Conservation (phyloP, 306 rosid genomes). For the Potentilla sterilis region DNA sequence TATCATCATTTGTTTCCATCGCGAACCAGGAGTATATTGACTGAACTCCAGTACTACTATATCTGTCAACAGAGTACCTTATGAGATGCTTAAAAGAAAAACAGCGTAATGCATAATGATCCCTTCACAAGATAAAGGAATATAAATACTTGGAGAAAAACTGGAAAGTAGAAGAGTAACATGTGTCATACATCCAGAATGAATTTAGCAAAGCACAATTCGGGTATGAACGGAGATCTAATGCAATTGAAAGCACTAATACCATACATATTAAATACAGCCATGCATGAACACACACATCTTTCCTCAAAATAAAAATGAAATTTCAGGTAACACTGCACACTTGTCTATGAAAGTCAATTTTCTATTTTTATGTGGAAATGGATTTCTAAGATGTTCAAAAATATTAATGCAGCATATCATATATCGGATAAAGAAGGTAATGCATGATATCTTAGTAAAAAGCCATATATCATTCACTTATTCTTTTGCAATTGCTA, state of each 20-base stretch:
- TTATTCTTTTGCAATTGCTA: not conserved
- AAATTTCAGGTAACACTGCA: not conserved
- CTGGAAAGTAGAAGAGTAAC: not conserved
- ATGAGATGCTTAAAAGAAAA: conserved; percentile 17
- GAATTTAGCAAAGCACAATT: conserved; percentile 3
- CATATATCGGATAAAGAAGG: too few species aligned
- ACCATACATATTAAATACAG: not conserved
- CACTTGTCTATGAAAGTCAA: not conserved
- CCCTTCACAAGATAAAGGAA: not conserved
- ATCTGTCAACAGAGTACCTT: conserved; percentile 44
- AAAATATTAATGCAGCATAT: not conserved
- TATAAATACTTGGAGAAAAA: not conserved
- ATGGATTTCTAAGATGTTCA: not conserved
- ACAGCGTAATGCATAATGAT: not conserved
- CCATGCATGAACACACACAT: not conserved
- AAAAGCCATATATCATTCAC: not conserved
- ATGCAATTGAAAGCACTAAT: not conserved
- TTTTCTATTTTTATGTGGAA: not conserved
- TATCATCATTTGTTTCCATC: conserved; percentile 71
- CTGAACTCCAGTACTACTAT: conserved; percentile 70
- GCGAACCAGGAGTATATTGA: conserved; percentile 68
- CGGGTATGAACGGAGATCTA: not conserved
- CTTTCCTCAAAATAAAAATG: not conserved
- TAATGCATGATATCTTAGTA: not conserved
- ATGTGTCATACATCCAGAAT: not conserved